Percentiles rank a stretch among this genome's conserved stretches.
phyloP scores from a whole-genome alignment of 192 early-diverging fungal species.

The Coemansia sp. region DNA sequence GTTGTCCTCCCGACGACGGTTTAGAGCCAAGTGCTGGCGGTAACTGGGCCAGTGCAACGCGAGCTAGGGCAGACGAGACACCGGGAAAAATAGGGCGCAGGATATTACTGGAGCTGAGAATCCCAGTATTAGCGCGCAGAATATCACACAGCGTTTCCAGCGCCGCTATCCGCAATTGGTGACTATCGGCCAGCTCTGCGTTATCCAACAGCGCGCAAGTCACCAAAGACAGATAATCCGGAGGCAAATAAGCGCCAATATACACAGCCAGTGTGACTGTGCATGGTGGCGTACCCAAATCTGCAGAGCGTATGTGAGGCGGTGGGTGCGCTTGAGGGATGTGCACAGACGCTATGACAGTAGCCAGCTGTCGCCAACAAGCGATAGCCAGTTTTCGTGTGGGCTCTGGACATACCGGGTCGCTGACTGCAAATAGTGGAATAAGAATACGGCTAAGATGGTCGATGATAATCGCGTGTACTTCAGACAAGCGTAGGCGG shows the following conservation, averaged over 20 bases:
- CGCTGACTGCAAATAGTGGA: constrained; percentile 12
- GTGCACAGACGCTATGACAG: constrained; percentile 12
- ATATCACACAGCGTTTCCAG: constrained; percentile 24
- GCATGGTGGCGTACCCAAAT: not conserved
- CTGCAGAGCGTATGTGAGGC: not conserved
- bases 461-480: constrained; percentile 35
- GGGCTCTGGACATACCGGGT: constrained; percentile 10
- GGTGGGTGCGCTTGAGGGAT: constrained; percentile 20
- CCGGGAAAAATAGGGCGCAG: constrained; percentile 37
- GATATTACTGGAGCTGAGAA: not conserved
- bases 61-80: constrained; percentile 24
- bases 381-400: constrained; percentile 27
- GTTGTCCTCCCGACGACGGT: not conserved
- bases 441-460: constrained; percentile 34
- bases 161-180: constrained; percentile 15
- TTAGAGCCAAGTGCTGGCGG: constrained; percentile 7
- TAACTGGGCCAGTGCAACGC: constrained; percentile 31
- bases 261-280: constrained; percentile 16
- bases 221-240: constrained; percentile 31
- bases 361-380: constrained; percentile 33
- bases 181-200: constrained; percentile 27
- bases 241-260: constrained; percentile 14
- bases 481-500: constrained; percentile 11
- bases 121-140: not conserved
- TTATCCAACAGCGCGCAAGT: constrained; percentile 42